Percentiles rank a stretch among this genome's conserved stretches.
phyloP scores from a whole-genome alignment of 257 asterid species.

The Lithospermum erythrorhizon region DNA sequence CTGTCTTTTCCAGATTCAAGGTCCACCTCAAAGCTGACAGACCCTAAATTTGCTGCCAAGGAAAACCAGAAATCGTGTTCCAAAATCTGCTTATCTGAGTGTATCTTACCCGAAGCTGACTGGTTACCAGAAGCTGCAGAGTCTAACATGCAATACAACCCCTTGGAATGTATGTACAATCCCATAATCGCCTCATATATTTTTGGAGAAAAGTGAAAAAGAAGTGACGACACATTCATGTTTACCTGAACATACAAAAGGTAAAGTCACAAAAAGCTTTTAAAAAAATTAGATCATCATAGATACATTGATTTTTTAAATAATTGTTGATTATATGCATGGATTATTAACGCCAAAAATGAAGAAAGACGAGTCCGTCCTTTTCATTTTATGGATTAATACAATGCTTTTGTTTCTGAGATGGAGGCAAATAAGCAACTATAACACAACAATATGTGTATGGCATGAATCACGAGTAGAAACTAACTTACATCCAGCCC shows the following conservation, averaged over 20 bases:
- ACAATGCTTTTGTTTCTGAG: background rate
- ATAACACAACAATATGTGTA: background rate
- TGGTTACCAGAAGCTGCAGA: conserved; percentile 13
- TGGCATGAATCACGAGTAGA: conserved; percentile 8
- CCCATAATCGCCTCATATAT: conserved; percentile 43
- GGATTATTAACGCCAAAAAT: too few species aligned
- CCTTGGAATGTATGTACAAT: conserved; percentile 27
- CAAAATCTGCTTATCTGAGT: conserved; percentile 23
- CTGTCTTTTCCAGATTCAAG: conserved; percentile 54
- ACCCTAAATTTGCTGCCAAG: conserved; percentile 37
- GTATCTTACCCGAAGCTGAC: conserved; percentile 16
- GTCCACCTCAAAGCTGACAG: conserved; percentile 40
- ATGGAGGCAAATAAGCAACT: background rate
- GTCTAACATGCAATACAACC: conserved; percentile 34
- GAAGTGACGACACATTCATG: conserved; percentile 49
- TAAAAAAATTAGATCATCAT: background rate
- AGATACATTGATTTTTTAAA: background rate
- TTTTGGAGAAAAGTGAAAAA: conserved; percentile 56
- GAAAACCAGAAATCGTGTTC: conserved; percentile 43
- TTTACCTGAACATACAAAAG: conserved; percentile 43
- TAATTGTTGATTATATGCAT: background rate
- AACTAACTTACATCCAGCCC: conserved; percentile 48
- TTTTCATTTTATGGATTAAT: background rate
- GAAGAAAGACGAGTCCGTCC: background rate
- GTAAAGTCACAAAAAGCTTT: conserved; percentile 7